These are phyloP conservation scores for Diaporthe vexans DNA, from an alignment of 2,329 filamentous ascomycete species.

Conservation along the genomic window DNA sequence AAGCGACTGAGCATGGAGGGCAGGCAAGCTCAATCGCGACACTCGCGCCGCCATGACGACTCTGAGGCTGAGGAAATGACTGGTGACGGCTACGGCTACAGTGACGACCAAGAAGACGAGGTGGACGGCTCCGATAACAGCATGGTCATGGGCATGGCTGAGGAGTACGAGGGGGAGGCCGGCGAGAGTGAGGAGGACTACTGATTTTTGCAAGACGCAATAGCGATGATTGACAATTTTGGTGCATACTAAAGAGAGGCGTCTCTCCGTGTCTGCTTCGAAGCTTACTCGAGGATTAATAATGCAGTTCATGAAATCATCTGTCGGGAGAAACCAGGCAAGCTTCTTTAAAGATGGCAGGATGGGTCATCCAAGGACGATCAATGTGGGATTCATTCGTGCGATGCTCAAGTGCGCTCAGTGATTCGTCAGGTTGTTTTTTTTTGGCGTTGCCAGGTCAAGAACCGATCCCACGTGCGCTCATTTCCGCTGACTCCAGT, in stretches of 20 bases:
- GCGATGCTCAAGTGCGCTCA: background rate
- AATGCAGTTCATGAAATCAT: background rate
- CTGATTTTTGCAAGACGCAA: background rate
- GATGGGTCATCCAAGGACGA: background rate
- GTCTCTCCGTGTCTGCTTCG: background rate
- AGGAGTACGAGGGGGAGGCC: constrained; percentile 1
- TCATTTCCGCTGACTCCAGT: background rate
- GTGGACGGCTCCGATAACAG: background rate
- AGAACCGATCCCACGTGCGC: background rate
- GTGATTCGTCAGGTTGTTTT: background rate
- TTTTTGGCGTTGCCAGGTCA: background rate
- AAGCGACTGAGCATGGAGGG: constrained; percentile 36
- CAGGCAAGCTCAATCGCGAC: constrained; percentile 3
- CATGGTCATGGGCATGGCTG: constrained; percentile 14
- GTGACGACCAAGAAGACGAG: constrained; percentile 27
- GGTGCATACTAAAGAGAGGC: background rate
- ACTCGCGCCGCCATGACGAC: background rate
- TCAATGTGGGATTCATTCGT: background rate
- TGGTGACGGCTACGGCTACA: background rate
- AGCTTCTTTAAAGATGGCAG: no score
- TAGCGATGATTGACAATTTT: background rate
- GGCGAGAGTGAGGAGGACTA: constrained; percentile 22
- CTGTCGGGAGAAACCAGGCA: background rate
- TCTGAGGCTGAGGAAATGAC: constrained; percentile 28
- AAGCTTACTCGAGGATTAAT: background rate